These are phyloP conservation scores for Stagonosporopsis vannaccii DNA, from an alignment of 2,329 filamentous ascomycete species.

Conservation along the genomic window DNA sequence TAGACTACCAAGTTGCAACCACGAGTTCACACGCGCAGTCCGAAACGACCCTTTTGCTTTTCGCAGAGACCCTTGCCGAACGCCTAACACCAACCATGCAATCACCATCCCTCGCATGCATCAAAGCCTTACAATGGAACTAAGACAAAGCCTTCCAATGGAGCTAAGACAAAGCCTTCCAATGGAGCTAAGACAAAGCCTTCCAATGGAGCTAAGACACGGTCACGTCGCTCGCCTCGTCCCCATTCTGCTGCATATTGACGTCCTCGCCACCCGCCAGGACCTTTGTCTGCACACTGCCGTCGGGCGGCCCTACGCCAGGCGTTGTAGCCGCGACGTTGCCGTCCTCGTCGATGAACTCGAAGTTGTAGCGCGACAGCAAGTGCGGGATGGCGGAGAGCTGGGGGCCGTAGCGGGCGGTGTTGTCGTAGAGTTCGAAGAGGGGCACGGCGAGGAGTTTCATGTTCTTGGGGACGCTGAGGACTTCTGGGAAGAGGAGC, in stretches of 20 bases:
- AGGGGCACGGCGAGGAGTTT: constrained; percentile 95
- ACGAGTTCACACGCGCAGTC: background rate
- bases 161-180: too few relatives aligned
- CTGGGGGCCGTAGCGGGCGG: constrained; percentile 90
- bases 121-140: too few relatives aligned
- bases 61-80: background rate
- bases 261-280: constrained; percentile 49
- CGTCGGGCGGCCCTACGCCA: constrained; percentile 68
- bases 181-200: constrained; percentile 16
- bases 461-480: constrained; percentile 99
- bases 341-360: constrained; percentile 93
- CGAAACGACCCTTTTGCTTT: background rate
- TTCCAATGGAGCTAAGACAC: constrained; percentile 31
- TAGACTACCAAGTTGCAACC: background rate
- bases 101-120: background rate
- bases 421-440: constrained; percentile 98
- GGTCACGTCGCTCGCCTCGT: constrained; percentile 46
- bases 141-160: too few relatives aligned
- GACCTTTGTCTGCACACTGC: constrained; percentile 44
- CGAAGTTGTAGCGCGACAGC: constrained; percentile 94
- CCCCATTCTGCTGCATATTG: constrained; percentile 49
- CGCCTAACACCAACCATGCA: background rate
- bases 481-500: constrained; percentile 69
- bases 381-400: constrained; percentile 95
- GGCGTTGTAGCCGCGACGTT: constrained; percentile 86